Evolutionary conservation across 176 grass and related monocot species (phyloP).

Genomic region (Oryza glaberrima): DNA sequence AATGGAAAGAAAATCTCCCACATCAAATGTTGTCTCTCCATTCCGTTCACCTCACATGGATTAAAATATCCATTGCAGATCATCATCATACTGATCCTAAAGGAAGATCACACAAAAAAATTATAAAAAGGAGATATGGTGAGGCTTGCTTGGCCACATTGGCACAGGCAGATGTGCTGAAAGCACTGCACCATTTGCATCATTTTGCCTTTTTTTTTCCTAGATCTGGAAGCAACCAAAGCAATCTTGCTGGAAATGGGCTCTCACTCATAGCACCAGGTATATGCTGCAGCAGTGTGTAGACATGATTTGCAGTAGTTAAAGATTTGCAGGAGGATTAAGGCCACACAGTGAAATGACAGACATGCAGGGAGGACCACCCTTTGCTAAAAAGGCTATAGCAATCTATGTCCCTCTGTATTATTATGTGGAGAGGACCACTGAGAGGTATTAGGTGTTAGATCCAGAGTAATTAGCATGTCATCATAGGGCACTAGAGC

Average conservation of each 20-base stretch:
- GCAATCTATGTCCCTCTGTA: conserved; percentile 7
- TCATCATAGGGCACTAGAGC: background rate
- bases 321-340: conserved; percentile 9
- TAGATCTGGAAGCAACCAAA: conserved; percentile 39
- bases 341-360: background rate
- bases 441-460: conserved; percentile 34
- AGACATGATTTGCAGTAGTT: conserved; percentile 23
- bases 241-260: conserved; percentile 12
- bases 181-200: background rate
- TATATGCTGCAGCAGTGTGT: conserved; percentile 7
- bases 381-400: background rate
- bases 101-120: conserved; percentile 6
- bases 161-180: background rate
- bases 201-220: background rate
- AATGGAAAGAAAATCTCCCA: conserved; percentile 19
- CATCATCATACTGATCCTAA: conserved; percentile 16
- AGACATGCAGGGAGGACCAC: conserved; percentile 49
- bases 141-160: conserved; percentile 18
- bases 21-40: conserved; percentile 15
- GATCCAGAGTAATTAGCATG: conserved; percentile 33
- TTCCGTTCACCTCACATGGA: background rate
- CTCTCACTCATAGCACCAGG: background rate
- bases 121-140: background rate
- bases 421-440: conserved; percentile 28
- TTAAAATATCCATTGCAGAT: conserved; percentile 13